A percentile compares a stretch with the other conserved stretches of the same genome.
phyloP scores from a whole-genome alignment of 23 red algal genomes.

The Chondrus crispus region DNA sequence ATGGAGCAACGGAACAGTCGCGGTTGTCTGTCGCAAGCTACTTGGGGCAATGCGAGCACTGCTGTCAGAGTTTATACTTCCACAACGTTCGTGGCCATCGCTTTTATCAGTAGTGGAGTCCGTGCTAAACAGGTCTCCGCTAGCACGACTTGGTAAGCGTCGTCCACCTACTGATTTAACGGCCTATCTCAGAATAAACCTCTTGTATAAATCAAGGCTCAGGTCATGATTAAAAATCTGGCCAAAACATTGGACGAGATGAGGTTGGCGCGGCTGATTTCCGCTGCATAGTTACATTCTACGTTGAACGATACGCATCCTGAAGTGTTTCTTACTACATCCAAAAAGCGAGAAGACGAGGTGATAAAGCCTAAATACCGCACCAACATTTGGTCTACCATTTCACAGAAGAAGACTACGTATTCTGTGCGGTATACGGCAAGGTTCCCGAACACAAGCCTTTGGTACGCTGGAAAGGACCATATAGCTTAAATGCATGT shows the following conservation, averaged over 20 bases:
- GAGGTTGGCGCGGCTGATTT: background rate
- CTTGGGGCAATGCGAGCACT: background rate
- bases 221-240: background rate
- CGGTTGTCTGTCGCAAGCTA: background rate
- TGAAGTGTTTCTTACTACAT: background rate
- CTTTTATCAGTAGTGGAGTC: background rate
- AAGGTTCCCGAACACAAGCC: no score
- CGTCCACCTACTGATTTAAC: background rate
- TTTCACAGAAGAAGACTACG: background rate
- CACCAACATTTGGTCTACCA: background rate
- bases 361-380: background rate
- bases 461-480: no score
- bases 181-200: background rate
- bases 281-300: background rate
- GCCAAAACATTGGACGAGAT: background rate
- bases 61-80: background rate
- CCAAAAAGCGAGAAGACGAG: background rate
- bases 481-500: no score
- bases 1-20: conserved; percentile 27
- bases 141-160: background rate
- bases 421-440: no score
- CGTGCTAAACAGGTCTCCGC: background rate
- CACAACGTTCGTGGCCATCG: background rate
- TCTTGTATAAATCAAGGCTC: background rate
- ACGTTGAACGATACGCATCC: background rate